phyloP scores from a whole-genome alignment of 768 basidiomycete genomes.

The Phallus indusiatus region DNA sequence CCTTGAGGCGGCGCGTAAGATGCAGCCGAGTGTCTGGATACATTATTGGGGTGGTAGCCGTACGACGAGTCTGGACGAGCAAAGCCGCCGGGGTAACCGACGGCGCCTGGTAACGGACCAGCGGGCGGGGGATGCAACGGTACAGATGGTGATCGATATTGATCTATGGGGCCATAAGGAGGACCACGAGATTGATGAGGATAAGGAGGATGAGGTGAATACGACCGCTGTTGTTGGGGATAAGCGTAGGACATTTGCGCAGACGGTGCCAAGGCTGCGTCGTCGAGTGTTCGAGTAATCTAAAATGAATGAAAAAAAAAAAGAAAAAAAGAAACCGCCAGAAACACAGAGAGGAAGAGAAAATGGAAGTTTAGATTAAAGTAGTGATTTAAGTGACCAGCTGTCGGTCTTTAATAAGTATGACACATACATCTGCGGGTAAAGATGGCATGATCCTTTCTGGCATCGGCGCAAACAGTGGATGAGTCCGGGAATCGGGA shows the following conservation, averaged over 20 bases:
- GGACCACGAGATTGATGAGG: neutral
- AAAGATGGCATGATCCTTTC: conserved; percentile 51
- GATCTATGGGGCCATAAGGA: neutral
- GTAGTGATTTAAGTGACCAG: neutral
- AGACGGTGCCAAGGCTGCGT: conserved; percentile 11
- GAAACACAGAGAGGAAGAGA: conserved; percentile 4
- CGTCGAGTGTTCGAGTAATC: conserved; percentile 60
- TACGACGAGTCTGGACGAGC: neutral
- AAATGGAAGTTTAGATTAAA: conserved; percentile 5
- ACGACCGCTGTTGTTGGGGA: neutral
- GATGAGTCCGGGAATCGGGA: conserved; percentile 22
- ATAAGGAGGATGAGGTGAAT: neutral
- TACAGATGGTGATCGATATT: neutral
- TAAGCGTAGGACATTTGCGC: neutral
- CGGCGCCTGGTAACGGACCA: neutral
- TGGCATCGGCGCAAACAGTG: conserved; percentile 58
- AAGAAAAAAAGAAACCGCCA: neutral
- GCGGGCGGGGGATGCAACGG: neutral
- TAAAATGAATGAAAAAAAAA: conserved; percentile 19
- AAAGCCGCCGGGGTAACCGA: conserved; percentile 5
- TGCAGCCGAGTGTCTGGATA: neutral
- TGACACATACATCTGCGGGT: conserved; percentile 42
- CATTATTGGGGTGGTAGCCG: neutral
- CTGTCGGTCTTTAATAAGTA: neutral
- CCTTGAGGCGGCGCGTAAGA: neutral